Evolutionary conservation across 2,329 filamentous ascomycete genomes (phyloP).

Genomic region (Berkeleyomyces rouxiae): DNA sequence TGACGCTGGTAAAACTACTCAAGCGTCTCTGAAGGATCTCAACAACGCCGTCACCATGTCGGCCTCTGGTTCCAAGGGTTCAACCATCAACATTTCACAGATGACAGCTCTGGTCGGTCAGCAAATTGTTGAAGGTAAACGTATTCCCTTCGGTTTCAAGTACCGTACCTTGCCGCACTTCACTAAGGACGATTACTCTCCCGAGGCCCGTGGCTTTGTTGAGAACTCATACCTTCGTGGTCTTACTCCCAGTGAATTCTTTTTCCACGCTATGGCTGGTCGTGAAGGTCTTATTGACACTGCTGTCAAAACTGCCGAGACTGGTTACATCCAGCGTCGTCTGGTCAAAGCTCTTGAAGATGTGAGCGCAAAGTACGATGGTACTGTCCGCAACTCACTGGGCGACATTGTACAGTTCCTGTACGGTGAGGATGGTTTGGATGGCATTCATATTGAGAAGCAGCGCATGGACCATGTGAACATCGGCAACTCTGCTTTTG

Average conservation of each 20-base stretch:
- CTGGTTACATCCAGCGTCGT: constrained; percentile 96
- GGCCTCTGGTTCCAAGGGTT: constrained; percentile 91
- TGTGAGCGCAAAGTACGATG: constrained; percentile 93
- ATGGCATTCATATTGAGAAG: constrained; percentile 84
- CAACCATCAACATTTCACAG: constrained; percentile 97
- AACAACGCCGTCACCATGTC: constrained; percentile 98
- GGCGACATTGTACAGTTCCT: constrained; percentile 95
- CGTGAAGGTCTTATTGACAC: constrained; percentile 99
- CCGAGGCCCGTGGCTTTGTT: constrained; percentile 90
- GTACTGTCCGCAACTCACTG: constrained; percentile 89
- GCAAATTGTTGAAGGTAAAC: constrained; percentile 95
- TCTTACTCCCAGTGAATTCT: constrained; percentile 89
- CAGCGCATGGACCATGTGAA: constrained; percentile 78
- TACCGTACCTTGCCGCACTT: constrained; percentile 95
- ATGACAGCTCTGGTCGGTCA: constrained; percentile 98
- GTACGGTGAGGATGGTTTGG: constrained; percentile 92
- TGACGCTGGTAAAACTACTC: constrained; percentile 80
- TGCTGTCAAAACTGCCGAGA: constrained; percentile 97
- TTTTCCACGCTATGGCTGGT: constrained; percentile 99
- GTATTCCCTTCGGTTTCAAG: constrained; percentile 98
- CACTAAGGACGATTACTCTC: constrained; percentile 97
- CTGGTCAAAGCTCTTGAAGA: constrained; percentile 97
- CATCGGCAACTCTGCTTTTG: constrained; percentile 61
- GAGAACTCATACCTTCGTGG: constrained; percentile 97
- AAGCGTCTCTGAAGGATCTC: constrained; percentile 80